These are phyloP conservation scores for Trametes elegans DNA, from an alignment of 768 basidiomycete species.

Conservation along the genomic window DNA sequence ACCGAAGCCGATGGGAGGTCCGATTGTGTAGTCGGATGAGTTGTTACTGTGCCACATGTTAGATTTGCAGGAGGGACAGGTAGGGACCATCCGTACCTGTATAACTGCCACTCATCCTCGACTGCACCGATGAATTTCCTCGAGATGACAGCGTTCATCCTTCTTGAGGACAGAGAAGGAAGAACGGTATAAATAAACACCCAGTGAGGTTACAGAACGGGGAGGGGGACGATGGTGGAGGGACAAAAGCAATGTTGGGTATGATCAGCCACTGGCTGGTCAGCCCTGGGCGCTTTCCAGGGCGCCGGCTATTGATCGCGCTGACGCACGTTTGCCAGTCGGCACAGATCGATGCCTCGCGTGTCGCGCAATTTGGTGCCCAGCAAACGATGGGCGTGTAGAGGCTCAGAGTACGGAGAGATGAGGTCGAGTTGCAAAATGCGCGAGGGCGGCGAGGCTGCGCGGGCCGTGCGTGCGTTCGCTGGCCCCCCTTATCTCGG, in stretches of 20 bases:
- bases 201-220: neutral
- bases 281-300: neutral
- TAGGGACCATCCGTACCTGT: conserved; percentile 47
- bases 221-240: conserved; percentile 4
- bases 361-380: too few species aligned
- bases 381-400: too few species aligned
- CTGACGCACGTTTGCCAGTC: too few species aligned
- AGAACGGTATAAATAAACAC: neutral
- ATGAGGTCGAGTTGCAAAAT: neutral
- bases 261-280: conserved; percentile 7
- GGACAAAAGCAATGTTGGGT: conserved; percentile 7
- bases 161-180: neutral
- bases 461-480: neutral
- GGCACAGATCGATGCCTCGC: too few species aligned
- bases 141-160: conserved; percentile 22
- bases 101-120: conserved; percentile 80
- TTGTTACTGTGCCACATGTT: conserved; percentile 50
- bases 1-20: conserved; percentile 83
- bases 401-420: too few species aligned
- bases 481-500: neutral
- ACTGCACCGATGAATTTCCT: conserved; percentile 73
- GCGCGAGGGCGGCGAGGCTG: neutral
- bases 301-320: neutral
- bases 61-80: neutral
- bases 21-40: conserved; percentile 70